These are phyloP conservation scores for Suhomyces panamericanus DNA, from an alignment of 1,139 yeast species.

Conservation along the genomic window DNA sequence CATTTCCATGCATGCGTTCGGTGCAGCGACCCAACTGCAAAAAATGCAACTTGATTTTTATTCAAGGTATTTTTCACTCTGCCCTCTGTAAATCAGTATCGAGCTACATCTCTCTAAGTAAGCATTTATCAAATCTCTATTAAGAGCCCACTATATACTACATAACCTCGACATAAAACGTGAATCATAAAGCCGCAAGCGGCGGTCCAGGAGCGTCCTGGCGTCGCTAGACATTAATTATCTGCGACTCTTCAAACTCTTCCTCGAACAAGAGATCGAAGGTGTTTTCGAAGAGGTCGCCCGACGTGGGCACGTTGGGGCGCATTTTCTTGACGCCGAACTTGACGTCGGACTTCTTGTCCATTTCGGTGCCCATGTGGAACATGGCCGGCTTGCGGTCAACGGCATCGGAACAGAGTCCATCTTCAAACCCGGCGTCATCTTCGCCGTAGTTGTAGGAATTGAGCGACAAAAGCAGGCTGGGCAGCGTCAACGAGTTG, in stretches of 20 bases:
- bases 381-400: slow-evolving; percentile 7
- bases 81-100: too few relatives aligned
- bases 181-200: background rate
- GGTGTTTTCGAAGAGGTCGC: slow-evolving; percentile 13
- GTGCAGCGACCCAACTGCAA: too few relatives aligned
- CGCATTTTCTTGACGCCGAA: slow-evolving; percentile 9
- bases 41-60: too few relatives aligned
- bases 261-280: slow-evolving; percentile 34
- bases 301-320: slow-evolving; percentile 5
- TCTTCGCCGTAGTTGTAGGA: slow-evolving; percentile 27
- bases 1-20: too few relatives aligned
- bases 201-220: background rate
- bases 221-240: slow-evolving; percentile 13
- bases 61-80: too few relatives aligned
- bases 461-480: slow-evolving; percentile 35
- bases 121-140: background rate
- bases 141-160: background rate
- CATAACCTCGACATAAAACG: background rate
- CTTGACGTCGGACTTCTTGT: slow-evolving; percentile 16
- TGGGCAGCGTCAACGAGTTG: slow-evolving; percentile 36
- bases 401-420: slow-evolving; percentile 2
- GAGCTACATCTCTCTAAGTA: too few relatives aligned
- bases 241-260: slow-evolving; percentile 27
- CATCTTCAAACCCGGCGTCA: slow-evolving; percentile 13
- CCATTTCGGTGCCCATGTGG: slow-evolving; percentile 13